These are phyloP conservation scores for Tuctoria greenei DNA, from an alignment of 176 grass and related monocot genomes.

Conservation along the genomic window DNA sequence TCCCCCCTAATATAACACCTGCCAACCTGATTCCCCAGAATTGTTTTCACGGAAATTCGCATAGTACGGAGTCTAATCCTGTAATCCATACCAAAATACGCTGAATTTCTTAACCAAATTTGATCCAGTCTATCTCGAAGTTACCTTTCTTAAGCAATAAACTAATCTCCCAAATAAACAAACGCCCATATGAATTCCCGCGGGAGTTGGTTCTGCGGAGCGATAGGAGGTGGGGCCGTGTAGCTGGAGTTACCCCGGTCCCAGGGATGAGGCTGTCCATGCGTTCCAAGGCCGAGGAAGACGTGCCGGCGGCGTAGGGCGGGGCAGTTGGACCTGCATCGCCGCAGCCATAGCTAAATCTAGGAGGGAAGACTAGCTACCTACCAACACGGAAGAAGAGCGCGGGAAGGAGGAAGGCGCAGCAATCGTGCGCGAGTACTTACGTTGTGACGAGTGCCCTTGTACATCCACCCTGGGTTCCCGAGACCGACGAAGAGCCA, in stretches of 20 bases:
- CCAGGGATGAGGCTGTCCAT: not conserved
- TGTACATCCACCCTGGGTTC: constrained; percentile 66
- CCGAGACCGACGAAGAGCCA: constrained; percentile 81
- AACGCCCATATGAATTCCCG: not conserved
- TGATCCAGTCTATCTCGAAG: not conserved
- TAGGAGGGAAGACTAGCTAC: not conserved
- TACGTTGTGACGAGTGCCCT: constrained; percentile 75
- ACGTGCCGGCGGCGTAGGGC: not conserved
- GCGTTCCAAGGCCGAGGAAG: too few relatives aligned
- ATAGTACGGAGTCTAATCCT: not conserved
- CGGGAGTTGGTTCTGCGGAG: not conserved
- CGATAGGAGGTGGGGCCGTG: not conserved
- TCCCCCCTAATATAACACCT: too few relatives aligned
- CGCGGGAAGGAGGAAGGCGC: not conserved
- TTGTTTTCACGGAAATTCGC: not conserved
- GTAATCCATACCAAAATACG: not conserved
- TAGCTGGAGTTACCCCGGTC: not conserved
- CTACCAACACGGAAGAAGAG: not conserved
- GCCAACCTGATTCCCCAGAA: too few relatives aligned
- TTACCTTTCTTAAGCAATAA: not conserved
- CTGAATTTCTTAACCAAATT: not conserved
- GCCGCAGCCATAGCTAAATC: not conserved
- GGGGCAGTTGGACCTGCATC: not conserved
- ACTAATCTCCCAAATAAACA: not conserved
- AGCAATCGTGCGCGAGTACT: not conserved